Evolutionary conservation across 2,329 filamentous ascomycete genomes (phyloP).

Genomic region (Sclerotinia borealis): DNA sequence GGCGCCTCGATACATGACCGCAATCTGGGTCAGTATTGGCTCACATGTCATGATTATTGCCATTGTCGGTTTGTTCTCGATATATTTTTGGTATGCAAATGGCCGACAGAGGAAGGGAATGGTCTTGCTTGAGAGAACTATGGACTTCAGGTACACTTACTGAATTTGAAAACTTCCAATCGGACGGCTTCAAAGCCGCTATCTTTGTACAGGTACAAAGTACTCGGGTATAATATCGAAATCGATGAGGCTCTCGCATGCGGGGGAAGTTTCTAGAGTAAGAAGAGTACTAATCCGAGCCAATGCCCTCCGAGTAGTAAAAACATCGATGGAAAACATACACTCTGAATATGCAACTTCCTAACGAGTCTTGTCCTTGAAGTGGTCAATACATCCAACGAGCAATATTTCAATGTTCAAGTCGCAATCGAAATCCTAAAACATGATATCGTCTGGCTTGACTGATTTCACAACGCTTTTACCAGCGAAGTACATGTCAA

Average conservation of each 20-base stretch:
- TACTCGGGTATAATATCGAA: background rate
- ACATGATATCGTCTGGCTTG: background rate
- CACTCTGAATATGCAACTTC: background rate
- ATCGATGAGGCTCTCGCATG: background rate
- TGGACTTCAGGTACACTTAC: slow-evolving; percentile 30
- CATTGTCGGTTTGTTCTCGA: slow-evolving; percentile 45
- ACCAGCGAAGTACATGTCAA: background rate
- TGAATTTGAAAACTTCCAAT: slow-evolving; percentile 9
- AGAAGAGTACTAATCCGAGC: background rate
- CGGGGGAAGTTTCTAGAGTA: no score
- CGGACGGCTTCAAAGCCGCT: background rate
- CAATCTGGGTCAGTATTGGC: slow-evolving; percentile 63
- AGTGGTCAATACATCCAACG: background rate
- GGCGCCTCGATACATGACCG: slow-evolving; percentile 57
- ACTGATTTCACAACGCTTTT: background rate
- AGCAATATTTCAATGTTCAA: background rate
- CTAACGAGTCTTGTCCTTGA: background rate
- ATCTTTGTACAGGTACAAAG: background rate
- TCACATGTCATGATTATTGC: slow-evolving; percentile 53
- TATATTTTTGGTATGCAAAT: slow-evolving; percentile 50
- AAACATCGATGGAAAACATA: background rate
- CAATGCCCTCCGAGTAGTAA: background rate
- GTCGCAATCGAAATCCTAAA: no score
- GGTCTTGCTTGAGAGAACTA: slow-evolving; percentile 41
- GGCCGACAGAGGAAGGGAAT: slow-evolving; percentile 41